Evolutionary conservation across 2,329 filamentous ascomycete genomes (phyloP), one percentile per base, ranked within the genome.

Genomic region (Colletotrichum tabaci): DNA sequence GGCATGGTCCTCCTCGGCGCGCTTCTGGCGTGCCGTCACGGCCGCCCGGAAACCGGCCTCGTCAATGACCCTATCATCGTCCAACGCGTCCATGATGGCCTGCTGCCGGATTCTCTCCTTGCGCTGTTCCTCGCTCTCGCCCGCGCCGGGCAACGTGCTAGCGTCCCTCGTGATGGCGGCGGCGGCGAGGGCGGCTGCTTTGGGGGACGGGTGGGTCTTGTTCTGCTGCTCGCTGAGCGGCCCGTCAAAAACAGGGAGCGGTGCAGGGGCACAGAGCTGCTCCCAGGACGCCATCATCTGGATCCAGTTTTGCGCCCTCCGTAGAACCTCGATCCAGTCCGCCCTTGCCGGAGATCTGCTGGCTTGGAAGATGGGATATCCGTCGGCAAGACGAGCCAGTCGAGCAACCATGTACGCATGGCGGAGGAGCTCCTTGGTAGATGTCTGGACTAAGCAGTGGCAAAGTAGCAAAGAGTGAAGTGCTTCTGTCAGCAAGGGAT

Each of bases 321-420:
- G 88, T 12, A 96, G 80, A 0, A 96, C 86, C 80, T 96, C 93
- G 58, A 92, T 89, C 94, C 94, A 97, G 81, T 97, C 94, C 3
- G 91, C 89, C 62, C 93, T 90, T 2, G 93, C 91, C 1, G 93
- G 91, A 4, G 90, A 92, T 61, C 92, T 87, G 30, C 91, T 90
- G 0, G 91, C 87, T 74, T 95, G 90, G 78, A 97, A 96, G 60
- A 96, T 88, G 0, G 94, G 94, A 76, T 94, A 95, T 4, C 93
- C 94, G 76, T 96, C 93, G 60, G 90, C 91, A 30, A 96, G 87
- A 23, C 93, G 88, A 5, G 90, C 87, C 2, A 96, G 86, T 6
- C 94, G 90, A 18, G 94, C 93, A 5, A 92, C 94, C 88, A 95
- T 96, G 83, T 94, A 88, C 0, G 93, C 93, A 78, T 96, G 93